These are phyloP conservation scores for Beauveria sp. DNA, from an alignment of 2,329 filamentous ascomycete species.

Conservation along the genomic window DNA sequence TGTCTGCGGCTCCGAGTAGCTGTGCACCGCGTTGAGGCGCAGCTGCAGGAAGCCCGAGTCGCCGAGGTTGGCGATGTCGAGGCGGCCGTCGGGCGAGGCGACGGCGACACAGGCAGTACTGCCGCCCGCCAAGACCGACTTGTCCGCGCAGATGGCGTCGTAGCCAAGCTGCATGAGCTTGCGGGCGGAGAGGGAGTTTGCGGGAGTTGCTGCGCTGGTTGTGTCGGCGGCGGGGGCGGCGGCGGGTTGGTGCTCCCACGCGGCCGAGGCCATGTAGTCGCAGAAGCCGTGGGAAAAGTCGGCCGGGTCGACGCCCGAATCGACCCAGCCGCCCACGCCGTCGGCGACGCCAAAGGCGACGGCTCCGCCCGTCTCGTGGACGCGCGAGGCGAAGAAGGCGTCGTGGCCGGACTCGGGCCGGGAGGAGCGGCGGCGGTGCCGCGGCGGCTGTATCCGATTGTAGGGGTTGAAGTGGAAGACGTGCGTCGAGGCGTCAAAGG, in stretches of 20 bases:
- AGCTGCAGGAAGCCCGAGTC: conserved; percentile 91
- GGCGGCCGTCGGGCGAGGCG: conserved; percentile 59
- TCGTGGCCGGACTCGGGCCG: conserved; percentile 84
- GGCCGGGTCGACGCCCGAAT: conserved; percentile 86
- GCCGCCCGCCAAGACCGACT: conserved; percentile 69
- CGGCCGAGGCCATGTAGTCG: conserved; percentile 79
- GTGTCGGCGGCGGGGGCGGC: neutral
- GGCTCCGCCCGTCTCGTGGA: conserved; percentile 62
- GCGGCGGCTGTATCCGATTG: conserved; percentile 47
- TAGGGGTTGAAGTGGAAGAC: conserved; percentile 66
- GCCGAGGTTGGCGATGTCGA: conserved; percentile 89
- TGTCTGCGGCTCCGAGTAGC: conserved; percentile 78
- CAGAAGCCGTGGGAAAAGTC: conserved; percentile 94
- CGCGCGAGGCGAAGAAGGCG: conserved; percentile 82
- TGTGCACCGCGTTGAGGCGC: conserved; percentile 76
- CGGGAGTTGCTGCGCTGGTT: conserved; percentile 6
- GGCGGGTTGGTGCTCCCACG: conserved; percentile 46
- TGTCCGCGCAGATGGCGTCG: conserved; percentile 69
- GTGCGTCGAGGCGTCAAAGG: conserved; percentile 60
- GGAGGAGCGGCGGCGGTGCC: conserved; percentile 24
- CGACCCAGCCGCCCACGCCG: conserved; percentile 91
- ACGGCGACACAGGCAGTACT: conserved; percentile 89
- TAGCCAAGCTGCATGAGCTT: conserved; percentile 77
- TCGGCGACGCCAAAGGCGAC: conserved; percentile 88
- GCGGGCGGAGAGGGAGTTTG: conserved; percentile 47